These are phyloP conservation scores for Cnidoscolus chayamansa DNA, from an alignment of 441 rosid species.

Conservation along the genomic window DNA sequence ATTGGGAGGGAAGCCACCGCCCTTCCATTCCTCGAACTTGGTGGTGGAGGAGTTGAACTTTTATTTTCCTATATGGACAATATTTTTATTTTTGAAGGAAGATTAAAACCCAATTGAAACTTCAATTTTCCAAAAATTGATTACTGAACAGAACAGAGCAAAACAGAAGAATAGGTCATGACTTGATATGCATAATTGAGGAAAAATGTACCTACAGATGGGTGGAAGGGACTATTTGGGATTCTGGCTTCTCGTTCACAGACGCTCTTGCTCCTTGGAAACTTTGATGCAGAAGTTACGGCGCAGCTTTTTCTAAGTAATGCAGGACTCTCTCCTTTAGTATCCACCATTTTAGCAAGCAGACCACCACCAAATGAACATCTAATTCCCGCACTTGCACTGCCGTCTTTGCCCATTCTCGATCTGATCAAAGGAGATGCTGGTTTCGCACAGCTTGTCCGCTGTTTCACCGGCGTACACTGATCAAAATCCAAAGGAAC, in stretches of 20 bases:
- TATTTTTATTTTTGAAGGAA: background rate
- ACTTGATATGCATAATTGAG: slow-evolving; percentile 17
- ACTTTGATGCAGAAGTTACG: slow-evolving; percentile 48
- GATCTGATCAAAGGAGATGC: slow-evolving; percentile 56
- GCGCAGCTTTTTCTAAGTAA: slow-evolving; percentile 74
- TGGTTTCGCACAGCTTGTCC: slow-evolving; percentile 30
- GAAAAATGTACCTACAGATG: slow-evolving; percentile 82
- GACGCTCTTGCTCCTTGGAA: slow-evolving; percentile 73
- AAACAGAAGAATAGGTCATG: background rate
- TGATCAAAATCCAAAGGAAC: slow-evolving; percentile 81
- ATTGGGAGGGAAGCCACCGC: slow-evolving; percentile 31
- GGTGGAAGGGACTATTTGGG: slow-evolving; percentile 60
- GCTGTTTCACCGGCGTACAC: slow-evolving; percentile 69
- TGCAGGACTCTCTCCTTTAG: slow-evolving; percentile 57
- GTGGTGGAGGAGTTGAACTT: slow-evolving; percentile 47
- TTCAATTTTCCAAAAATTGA: too few species aligned
- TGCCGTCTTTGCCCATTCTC: slow-evolving; percentile 37
- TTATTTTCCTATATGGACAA: slow-evolving; percentile 43
- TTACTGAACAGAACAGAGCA: background rate
- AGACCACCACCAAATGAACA: slow-evolving; percentile 72
- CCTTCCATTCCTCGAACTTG: slow-evolving; percentile 35
- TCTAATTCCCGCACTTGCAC: slow-evolving; percentile 40
- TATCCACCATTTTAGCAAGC: slow-evolving; percentile 52
- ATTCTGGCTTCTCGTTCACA: slow-evolving; percentile 54
- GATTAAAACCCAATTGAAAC: too few species aligned